Base-by-base conservation (phyloP, 805 yeast genomes). In the Wickerhamia fluorescens region DNA sequence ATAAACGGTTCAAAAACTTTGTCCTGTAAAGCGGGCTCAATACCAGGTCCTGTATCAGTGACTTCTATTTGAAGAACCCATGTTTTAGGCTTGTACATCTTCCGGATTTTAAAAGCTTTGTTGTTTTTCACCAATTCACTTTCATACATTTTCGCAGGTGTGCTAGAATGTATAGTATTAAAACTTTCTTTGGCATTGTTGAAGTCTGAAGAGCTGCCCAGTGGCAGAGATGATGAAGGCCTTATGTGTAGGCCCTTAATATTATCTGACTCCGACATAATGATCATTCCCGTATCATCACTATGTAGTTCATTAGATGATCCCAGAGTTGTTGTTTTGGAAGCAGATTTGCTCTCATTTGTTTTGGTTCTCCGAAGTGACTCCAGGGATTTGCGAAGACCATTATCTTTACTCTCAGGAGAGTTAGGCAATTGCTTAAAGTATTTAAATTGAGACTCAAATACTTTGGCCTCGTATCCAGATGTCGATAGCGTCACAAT, bases 1-100 rank as follows among this genome's bases (percentile, higher is more conserved):
- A 88, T 87, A 61, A 89, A 89, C 1, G 97, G 96, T 46, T 92
- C 96, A 53, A 89, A 89, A 1, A 89, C 94, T 36, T 81, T 75
- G 24, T 76, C 76, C 46, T 84, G 96, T 31, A 87, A 55, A 1
- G 78, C 75, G 9, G 79, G 76, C 23, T 85, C 94, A 30, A 89
- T 88, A 35, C 98, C 98, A 1, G 96, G 88, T 3, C 98, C 97
- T 0, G 94, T 85, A 51, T 89, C 98, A 20, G 67, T 68, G 8
- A 89, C 96, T 34, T 75, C 75, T 28, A 88, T 72, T 38, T 78
- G 78, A 18, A 78, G 48, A 2, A 67, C 79, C 78, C 83, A 75
- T 9, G 58, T 47, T 37, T 60, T 61, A 4, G 68, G 62, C 24
- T 54, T 51, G 27, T 53, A 56, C 27, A 61, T 38, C 22, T 54